Conservation (phyloP, 2,329 filamentous ascomycete species). For the Fusarium denticulatum region DNA sequence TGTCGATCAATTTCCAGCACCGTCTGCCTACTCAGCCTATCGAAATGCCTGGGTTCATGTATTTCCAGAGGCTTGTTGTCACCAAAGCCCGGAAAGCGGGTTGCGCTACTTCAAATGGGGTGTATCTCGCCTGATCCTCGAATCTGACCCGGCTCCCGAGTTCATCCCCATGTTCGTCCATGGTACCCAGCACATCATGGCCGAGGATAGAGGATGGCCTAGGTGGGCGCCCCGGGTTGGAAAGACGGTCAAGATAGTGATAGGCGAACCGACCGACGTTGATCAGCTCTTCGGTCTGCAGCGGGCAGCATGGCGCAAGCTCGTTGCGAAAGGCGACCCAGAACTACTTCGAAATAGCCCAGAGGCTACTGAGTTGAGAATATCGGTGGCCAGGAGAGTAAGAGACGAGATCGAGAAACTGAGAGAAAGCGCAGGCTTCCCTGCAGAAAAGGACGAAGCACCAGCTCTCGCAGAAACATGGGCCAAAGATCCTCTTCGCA, state of each 20-base stretch:
- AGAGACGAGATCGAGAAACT: slow-evolving; percentile 84
- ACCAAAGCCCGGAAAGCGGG: slow-evolving; percentile 80
- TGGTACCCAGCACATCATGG: slow-evolving; percentile 88
- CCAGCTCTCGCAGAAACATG: slow-evolving; percentile 84
- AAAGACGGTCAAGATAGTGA: slow-evolving; percentile 76
- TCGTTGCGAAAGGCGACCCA: slow-evolving; percentile 64
- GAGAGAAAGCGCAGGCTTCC: slow-evolving; percentile 74
- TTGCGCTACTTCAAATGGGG: slow-evolving; percentile 99
- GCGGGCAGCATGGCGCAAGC: slow-evolving; percentile 75
- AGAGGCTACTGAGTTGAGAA: slow-evolving; percentile 76
- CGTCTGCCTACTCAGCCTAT: slow-evolving; percentile 75
- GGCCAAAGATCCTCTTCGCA: slow-evolving; percentile 62
- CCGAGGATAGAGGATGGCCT: slow-evolving; percentile 81
- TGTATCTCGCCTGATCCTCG: slow-evolving; percentile 87
- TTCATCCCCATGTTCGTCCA: slow-evolving; percentile 95
- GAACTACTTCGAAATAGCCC: slow-evolving; percentile 53
- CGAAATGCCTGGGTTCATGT: slow-evolving; percentile 90
- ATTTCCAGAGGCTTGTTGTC: slow-evolving; percentile 94
- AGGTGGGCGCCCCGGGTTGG: slow-evolving; percentile 81
- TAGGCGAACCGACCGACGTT: slow-evolving; percentile 80
- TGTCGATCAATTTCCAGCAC: slow-evolving; percentile 72
- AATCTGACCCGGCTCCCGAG: slow-evolving; percentile 86
- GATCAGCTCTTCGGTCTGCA: slow-evolving; percentile 82
- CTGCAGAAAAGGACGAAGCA: slow-evolving; percentile 81
- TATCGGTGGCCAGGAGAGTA: slow-evolving; percentile 82